Evolutionary conservation across 371 early-diverging fungal genomes (phyloP).

Genomic region (Conidiobolus incongruus): DNA sequence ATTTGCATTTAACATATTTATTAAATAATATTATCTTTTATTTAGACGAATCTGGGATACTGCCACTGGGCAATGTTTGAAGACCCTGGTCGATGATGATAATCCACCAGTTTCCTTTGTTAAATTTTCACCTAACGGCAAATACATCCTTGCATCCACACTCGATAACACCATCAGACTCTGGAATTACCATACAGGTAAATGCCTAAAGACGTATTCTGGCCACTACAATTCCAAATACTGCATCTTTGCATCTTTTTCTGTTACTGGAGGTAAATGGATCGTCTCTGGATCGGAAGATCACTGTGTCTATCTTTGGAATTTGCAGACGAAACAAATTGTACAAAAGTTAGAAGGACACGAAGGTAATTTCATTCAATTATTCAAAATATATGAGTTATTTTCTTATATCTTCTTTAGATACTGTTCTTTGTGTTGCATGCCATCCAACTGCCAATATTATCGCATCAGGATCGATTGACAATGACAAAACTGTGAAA

Average conservation of each 20-base stretch:
- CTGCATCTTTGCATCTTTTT: conserved; percentile 81
- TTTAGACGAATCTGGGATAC: conserved; percentile 95
- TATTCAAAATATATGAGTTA: no score
- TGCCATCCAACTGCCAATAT: conserved; percentile 89
- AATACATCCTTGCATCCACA: conserved; percentile 86
- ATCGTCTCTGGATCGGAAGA: conserved; percentile 93
- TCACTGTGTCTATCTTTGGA: conserved; percentile 81
- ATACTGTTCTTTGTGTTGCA: conserved; percentile 76
- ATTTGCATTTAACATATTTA: no score
- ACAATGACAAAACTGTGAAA: conserved; percentile 74
- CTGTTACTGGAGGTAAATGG: conserved; percentile 88
- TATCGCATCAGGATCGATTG: conserved; percentile 85
- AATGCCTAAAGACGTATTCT: conserved; percentile 78
- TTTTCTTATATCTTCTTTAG: no score
- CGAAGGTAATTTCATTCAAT: conserved; percentile 34
- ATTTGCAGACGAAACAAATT: conserved; percentile 80
- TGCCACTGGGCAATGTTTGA: conserved; percentile 87
- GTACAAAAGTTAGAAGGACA: conserved; percentile 86
- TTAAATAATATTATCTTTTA: no score
- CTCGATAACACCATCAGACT: conserved; percentile 80
- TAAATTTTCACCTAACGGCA: conserved; percentile 95
- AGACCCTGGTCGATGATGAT: conserved; percentile 81
- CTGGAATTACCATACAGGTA: conserved; percentile 83
- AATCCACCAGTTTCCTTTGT: conserved; percentile 92
- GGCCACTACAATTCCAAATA: conserved; percentile 82